Evolutionary conservation across 345 rosid genomes (phyloP).

Genomic region (Eucalyptus sp.): DNA sequence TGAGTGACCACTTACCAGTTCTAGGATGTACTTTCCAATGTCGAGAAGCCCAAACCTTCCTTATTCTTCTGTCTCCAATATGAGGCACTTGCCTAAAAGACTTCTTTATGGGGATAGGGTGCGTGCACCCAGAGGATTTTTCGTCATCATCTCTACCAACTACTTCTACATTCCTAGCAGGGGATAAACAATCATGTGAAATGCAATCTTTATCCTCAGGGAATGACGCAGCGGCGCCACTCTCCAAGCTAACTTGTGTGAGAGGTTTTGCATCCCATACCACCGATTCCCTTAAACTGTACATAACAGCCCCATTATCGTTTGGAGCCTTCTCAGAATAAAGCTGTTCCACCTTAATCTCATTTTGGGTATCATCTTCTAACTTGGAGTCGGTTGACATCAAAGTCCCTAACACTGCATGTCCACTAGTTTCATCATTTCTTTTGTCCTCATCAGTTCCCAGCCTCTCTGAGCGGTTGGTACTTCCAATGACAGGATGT

Average conservation of each 20-base stretch:
- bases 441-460: constrained; percentile 25
- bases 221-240: constrained; percentile 26
- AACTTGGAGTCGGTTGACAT: constrained; percentile 21
- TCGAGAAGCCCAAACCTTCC: constrained; percentile 79
- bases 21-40: constrained; percentile 47
- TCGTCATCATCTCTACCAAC: constrained; percentile 85
- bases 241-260: constrained; percentile 36
- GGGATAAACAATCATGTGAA: constrained; percentile 24
- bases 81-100: constrained; percentile 57
- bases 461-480: constrained; percentile 27
- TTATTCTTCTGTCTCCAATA: constrained; percentile 78
- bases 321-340: constrained; percentile 7
- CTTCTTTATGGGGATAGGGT: constrained; percentile 38
- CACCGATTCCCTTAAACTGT: constrained; percentile 28
- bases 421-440: constrained; percentile 25
- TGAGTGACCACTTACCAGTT: constrained; percentile 27
- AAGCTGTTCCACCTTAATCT: constrained; percentile 12
- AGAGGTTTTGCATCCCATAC: constrained; percentile 49
- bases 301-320: constrained; percentile 10
- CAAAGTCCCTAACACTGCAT: constrained; percentile 14
- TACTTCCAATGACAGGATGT: not conserved
- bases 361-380: constrained; percentile 20
- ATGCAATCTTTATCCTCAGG: constrained; percentile 5
- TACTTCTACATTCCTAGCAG: constrained; percentile 41
- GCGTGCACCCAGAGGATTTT: constrained; percentile 67